A percentile compares a stretch with the other conserved stretches of the same genome.
These are phyloP conservation scores for Blastomyces percursus DNA, from an alignment of 2,329 filamentous ascomycete species.

Conservation along the genomic window DNA sequence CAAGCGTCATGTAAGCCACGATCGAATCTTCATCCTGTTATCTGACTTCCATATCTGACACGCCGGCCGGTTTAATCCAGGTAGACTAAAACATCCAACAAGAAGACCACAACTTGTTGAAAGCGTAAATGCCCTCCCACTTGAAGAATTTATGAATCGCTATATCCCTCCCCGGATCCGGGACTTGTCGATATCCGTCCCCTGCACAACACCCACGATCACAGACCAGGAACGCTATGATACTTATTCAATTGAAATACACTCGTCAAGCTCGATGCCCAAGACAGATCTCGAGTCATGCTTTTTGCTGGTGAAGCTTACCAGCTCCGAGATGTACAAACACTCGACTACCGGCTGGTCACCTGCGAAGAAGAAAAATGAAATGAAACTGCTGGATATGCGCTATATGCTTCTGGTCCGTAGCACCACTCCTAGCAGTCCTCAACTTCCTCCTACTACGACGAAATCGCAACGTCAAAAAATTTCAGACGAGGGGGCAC, in stretches of 20 bases:
- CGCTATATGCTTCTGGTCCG: constrained; percentile 43
- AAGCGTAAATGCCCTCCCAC: constrained; percentile 31
- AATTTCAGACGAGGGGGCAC: neutral
- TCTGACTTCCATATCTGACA: neutral
- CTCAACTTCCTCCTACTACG: neutral
- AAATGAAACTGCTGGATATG: constrained; percentile 51
- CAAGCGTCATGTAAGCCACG: neutral
- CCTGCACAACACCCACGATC: constrained; percentile 4
- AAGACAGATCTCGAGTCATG: constrained; percentile 38
- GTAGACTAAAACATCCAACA: neutral
- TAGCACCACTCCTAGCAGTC: neutral
- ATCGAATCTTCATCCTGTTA: neutral
- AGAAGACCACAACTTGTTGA: constrained; percentile 29
- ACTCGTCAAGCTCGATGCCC: constrained; percentile 30
- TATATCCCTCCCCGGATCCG: constrained; percentile 21
- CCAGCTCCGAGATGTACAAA: constrained; percentile 44
- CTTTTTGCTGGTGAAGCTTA: constrained; percentile 43
- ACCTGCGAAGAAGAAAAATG: constrained; percentile 40
- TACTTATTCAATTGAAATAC: constrained; percentile 21
- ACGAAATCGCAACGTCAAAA: neutral
- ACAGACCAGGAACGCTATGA: constrained; percentile 6
- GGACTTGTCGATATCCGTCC: constrained; percentile 10
- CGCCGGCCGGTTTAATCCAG: neutral
- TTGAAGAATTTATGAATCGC: constrained; percentile 28
- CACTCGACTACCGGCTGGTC: constrained; percentile 46